Base-by-base conservation (phyloP, 2,329 filamentous ascomycete species). In the Ophiocordyceps polyrhachis-furcata region DNA sequence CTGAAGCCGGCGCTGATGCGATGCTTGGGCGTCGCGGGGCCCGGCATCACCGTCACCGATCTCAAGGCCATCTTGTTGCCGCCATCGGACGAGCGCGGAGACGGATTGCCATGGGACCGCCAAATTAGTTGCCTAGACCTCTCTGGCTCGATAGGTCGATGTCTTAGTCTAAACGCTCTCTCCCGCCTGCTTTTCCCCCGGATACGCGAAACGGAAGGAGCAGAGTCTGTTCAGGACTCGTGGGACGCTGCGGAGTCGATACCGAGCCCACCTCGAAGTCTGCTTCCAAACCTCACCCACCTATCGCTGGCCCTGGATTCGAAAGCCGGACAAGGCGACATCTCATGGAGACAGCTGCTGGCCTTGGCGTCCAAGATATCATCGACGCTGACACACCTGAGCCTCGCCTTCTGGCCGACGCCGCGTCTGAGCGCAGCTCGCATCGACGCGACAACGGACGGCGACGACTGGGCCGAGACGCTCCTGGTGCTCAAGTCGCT, bases 381-480 rank as follows among this genome's bases (percentile, higher is more conserved):
- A 7, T 65, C 65, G 0, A 67, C 64, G 14, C 58, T 80, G 37
- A 80, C 76, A 2, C 74, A 80, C 51, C 62, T 80, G 38, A 76
- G 69, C 49, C 63, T 80, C 7, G 73, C 74, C 15, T 72, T 70
- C 54, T 80, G 76, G 76, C 76, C 76, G 1, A 66, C 69, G 43
- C 76, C 76, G 2, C 67, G 66, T 15, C 58, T 76, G n/a, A 74
- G 67, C 73, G 7, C 67, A 64, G 46, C 62, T 62, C 23, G 59
- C 70, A 0, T 66, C 68, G 2, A 57, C 77, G 2, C 23, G 17
- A 14, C 37, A 7, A 40, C 20, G 5, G 8, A 14, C 4, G 74
- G 78, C 50, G 59, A 68, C 35, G 74, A 79, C 57, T 79, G 71
- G 69, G 66, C 65, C 23, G 76, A 79, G 55, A 71, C 74, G 0